A percentile compares a stretch with the other conserved stretches of the same genome.
Evolutionary conservation across 163 green algal genomes (phyloP).

Genomic region (Chlamydomonas reinhardtii): DNA sequence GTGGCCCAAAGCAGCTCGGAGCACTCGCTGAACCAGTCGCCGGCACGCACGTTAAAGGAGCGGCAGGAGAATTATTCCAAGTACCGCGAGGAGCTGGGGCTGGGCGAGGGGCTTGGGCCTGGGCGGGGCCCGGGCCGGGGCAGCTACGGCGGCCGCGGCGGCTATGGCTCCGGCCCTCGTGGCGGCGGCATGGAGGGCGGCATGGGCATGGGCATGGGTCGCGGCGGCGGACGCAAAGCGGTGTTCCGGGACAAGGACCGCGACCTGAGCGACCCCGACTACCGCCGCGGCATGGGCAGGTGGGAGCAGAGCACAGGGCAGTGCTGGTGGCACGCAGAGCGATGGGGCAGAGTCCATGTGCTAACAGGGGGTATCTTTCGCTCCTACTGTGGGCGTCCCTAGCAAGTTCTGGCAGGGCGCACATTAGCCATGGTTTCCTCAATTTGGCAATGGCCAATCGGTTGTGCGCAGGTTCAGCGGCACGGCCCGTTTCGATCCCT

Average conservation of each 20-base stretch:
- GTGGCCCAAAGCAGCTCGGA: slow-evolving; percentile 3
- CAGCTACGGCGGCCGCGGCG: slow-evolving; percentile 20
- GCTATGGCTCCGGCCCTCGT: neutral
- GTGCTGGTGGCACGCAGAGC: too few relatives aligned
- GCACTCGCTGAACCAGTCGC: slow-evolving; percentile 37
- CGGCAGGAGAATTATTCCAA: slow-evolving; percentile 54
- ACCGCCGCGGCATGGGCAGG: slow-evolving; percentile 44
- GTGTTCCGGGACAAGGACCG: slow-evolving; percentile 58
- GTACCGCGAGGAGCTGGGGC: slow-evolving; percentile 47
- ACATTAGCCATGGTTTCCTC: too few relatives aligned
- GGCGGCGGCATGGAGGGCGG: too few relatives aligned
- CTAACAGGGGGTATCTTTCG: too few relatives aligned
- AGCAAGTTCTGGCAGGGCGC: too few relatives aligned
- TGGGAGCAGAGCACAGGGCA: neutral
- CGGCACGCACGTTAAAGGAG: slow-evolving; percentile 45
- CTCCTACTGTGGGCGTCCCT: too few relatives aligned
- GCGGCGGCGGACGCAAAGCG: slow-evolving; percentile 52
- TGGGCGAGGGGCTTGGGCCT: neutral
- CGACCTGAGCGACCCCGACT: slow-evolving; percentile 58
- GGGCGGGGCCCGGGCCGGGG: neutral
- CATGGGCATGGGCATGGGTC: slow-evolving; percentile 9
- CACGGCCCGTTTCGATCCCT: slow-evolving; percentile 30
- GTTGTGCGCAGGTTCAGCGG: slow-evolving; percentile 35
- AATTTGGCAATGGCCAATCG: too few relatives aligned
- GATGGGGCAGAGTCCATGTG: too few relatives aligned